Conservation (phyloP, 2,329 filamentous ascomycete genomes). For the Claviceps digitariae region DNA sequence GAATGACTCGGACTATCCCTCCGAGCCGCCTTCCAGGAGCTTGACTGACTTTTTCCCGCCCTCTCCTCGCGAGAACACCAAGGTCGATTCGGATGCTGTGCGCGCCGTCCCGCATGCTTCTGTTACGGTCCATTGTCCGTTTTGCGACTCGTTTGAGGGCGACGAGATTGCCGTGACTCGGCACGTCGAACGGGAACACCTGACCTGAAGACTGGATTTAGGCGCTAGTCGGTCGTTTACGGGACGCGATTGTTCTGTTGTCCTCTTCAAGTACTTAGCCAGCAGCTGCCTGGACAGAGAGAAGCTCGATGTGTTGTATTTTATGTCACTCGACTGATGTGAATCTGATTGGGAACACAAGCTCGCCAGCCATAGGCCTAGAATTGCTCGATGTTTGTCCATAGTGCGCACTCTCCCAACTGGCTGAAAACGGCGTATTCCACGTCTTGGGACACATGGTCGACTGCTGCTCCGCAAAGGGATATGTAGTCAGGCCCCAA, state of each 20-base stretch:
- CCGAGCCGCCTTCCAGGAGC: slow-evolving; percentile 25
- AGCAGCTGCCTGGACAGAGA: background rate
- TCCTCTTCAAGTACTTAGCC: background rate
- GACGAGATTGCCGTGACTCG: slow-evolving; percentile 55
- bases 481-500: too few species aligned
- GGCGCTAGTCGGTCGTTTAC: background rate
- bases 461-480: too few species aligned
- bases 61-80: slow-evolving; percentile 15
- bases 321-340: too few species aligned
- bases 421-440: too few species aligned
- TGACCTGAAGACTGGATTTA: slow-evolving; percentile 8
- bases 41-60: slow-evolving; percentile 35
- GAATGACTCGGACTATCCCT: slow-evolving; percentile 22
- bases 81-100: slow-evolving; percentile 5
- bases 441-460: too few species aligned
- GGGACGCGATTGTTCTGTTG: background rate
- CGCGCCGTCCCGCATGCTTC: background rate
- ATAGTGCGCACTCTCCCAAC: too few species aligned
- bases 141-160: slow-evolving; percentile 53
- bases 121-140: slow-evolving; percentile 38
- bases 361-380: too few species aligned
- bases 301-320: background rate
- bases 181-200: slow-evolving; percentile 39
- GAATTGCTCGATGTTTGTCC: too few species aligned
- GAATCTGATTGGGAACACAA: too few species aligned